phyloP scores from a whole-genome alignment of 164 flowering plant species.

The Sedum album region DNA sequence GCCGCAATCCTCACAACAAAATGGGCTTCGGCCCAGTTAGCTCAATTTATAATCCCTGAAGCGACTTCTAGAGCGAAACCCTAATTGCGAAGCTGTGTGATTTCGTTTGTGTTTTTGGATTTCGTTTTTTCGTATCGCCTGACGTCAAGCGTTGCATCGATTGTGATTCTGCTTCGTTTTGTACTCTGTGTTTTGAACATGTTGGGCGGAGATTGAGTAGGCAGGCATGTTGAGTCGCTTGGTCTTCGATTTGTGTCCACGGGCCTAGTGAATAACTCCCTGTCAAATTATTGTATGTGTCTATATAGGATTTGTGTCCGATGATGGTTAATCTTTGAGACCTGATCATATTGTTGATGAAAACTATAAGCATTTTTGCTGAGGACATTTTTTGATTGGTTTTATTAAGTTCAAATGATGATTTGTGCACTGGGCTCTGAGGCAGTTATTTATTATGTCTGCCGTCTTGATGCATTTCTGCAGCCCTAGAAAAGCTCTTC shows the following conservation, averaged over 20 bases:
- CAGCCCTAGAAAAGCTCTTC: constrained; percentile 8
- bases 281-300: not conserved
- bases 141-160: not conserved
- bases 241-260: not conserved
- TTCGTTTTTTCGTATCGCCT: too few relatives aligned
- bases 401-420: not conserved
- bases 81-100: too few relatives aligned
- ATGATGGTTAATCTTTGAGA: constrained; percentile 4
- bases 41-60: too few relatives aligned
- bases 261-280: constrained; percentile 8
- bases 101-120: too few relatives aligned
- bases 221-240: constrained; percentile 9
- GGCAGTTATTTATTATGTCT: not conserved
- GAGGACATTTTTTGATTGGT: not conserved
- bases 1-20: too few relatives aligned
- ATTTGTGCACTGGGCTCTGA: constrained; percentile 6
- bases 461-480: not conserved
- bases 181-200: too few relatives aligned
- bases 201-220: constrained; percentile 2
- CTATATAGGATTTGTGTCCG: not conserved
- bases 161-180: not conserved
- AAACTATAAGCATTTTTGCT: not conserved
- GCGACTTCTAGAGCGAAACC: too few relatives aligned
- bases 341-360: constrained; percentile 4
- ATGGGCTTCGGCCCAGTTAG: too few relatives aligned